phyloP scores from a whole-genome alignment of 2,329 filamentous ascomycete genomes.

The Fusarium devonianum region DNA sequence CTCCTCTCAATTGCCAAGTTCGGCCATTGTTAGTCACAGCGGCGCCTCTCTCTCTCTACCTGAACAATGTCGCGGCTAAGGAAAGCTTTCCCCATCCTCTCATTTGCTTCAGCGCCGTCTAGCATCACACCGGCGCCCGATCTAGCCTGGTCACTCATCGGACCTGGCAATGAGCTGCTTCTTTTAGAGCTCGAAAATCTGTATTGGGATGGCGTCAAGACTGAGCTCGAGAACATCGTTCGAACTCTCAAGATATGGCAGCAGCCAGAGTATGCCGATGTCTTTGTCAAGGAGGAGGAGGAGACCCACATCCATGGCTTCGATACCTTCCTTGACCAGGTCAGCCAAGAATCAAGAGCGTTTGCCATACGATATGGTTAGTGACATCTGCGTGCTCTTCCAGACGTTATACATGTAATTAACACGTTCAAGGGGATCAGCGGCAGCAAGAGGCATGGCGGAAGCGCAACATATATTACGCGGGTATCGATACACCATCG shows the following conservation, averaged over 20 bases:
- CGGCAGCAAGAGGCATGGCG: too few relatives aligned
- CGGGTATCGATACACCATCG: too few relatives aligned
- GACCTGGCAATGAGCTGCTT: constrained; percentile 23
- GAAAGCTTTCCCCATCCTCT: constrained; percentile 22
- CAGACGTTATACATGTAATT: neutral
- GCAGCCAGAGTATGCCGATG: constrained; percentile 20
- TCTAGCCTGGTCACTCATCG: constrained; percentile 21
- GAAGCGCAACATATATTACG: too few relatives aligned
- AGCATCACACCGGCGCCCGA: constrained; percentile 28
- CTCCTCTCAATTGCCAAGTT: neutral
- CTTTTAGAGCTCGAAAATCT: constrained; percentile 25
- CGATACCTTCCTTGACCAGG: constrained; percentile 34
- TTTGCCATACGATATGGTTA: constrained; percentile 33
- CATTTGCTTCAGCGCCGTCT: constrained; percentile 6
- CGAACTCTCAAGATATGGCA: constrained; percentile 33
- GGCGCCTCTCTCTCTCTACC: neutral
- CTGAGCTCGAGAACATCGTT: constrained; percentile 36
- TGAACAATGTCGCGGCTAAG: constrained; percentile 25
- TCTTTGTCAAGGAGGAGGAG: constrained; percentile 24
- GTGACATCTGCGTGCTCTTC: neutral
- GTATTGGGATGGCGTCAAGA: constrained; percentile 35
- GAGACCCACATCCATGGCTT: constrained; percentile 30
- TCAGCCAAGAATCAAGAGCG: constrained; percentile 32
- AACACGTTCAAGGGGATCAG: constrained; percentile 12
- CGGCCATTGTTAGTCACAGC: too few relatives aligned